These are phyloP conservation scores for Stephania yunnanensis DNA, from an alignment of 164 flowering plant genomes.

Conservation along the genomic window DNA sequence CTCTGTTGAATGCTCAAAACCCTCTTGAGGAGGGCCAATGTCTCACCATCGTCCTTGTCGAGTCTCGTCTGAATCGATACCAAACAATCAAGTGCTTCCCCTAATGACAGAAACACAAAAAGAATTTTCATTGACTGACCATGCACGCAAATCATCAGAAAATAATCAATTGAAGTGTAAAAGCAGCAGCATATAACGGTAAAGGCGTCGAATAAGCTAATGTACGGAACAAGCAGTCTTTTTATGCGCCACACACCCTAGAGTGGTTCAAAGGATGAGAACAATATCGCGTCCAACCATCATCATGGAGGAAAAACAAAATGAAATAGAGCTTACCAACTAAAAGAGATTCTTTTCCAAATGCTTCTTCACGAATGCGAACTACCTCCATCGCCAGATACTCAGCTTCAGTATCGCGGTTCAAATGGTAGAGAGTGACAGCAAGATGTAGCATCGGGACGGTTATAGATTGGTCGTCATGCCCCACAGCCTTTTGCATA, in stretches of 20 bases:
- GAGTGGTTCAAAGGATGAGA: neutral
- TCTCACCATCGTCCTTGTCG: constrained; percentile 43
- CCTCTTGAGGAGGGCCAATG: constrained; percentile 53
- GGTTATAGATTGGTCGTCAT: constrained; percentile 61
- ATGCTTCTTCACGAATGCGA: constrained; percentile 71
- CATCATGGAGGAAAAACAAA: neutral
- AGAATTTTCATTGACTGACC: neutral
- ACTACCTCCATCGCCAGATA: constrained; percentile 51
- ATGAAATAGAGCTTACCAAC: constrained; percentile 45
- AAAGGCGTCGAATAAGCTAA: neutral
- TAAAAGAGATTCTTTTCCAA: constrained; percentile 68
- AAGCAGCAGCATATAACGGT: neutral
- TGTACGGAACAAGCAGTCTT: neutral
- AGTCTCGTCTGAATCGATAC: constrained; percentile 59
- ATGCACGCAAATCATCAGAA: neutral
- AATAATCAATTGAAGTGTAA: neutral
- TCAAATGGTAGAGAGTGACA: constrained; percentile 61
- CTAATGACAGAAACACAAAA: constrained; percentile 31
- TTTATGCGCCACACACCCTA: neutral
- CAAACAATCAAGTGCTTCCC: constrained; percentile 90
- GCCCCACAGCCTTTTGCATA: constrained; percentile 41
- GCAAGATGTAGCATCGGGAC: constrained; percentile 86
- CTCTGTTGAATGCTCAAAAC: constrained; percentile 73
- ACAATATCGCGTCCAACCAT: neutral
- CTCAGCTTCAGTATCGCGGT: constrained; percentile 74